Conservation (phyloP, 495 filamentous ascomycete species). For the Penicillium crystallinum region DNA sequence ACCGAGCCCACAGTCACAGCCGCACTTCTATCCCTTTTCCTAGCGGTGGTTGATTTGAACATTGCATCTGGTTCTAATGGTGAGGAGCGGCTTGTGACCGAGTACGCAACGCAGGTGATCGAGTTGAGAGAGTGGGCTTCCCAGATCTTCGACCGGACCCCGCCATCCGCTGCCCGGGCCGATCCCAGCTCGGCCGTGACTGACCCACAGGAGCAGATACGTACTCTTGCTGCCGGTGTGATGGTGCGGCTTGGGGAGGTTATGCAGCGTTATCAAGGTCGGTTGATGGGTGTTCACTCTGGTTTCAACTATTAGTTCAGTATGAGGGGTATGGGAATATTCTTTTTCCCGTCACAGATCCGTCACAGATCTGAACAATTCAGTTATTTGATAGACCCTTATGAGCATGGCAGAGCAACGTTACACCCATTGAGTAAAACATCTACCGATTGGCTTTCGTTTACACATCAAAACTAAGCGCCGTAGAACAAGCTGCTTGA, state of each 20-base stretch:
- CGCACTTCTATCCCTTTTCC: constrained; percentile 69
- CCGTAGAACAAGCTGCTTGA: background rate
- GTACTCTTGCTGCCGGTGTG: constrained; percentile 70
- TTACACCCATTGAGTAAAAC: background rate
- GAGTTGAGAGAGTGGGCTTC: constrained; percentile 45
- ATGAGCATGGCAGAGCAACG: background rate
- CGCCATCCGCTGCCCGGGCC: constrained; percentile 17
- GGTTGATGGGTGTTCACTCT: constrained; percentile 47
- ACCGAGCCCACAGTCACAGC: constrained; percentile 61
- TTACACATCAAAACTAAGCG: background rate
- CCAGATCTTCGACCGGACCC: constrained; percentile 56
- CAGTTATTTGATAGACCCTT: background rate
- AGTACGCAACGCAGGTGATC: constrained; percentile 35
- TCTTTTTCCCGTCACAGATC: too few relatives aligned
- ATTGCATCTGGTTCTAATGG: constrained; percentile 49
- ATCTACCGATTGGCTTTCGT: background rate
- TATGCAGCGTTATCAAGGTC: constrained; percentile 72
- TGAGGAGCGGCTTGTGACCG: constrained; percentile 61
- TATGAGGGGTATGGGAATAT: too few relatives aligned
- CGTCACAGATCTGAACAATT: too few relatives aligned
- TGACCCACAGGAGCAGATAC: constrained; percentile 35
- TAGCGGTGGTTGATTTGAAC: constrained; percentile 84
- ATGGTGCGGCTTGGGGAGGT: constrained; percentile 73
- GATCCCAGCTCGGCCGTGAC: constrained; percentile 38
- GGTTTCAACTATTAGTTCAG: constrained; percentile 39